Conservation (phyloP, 2,329 filamentous ascomycete genomes). For the Samsoniella hepiali region DNA sequence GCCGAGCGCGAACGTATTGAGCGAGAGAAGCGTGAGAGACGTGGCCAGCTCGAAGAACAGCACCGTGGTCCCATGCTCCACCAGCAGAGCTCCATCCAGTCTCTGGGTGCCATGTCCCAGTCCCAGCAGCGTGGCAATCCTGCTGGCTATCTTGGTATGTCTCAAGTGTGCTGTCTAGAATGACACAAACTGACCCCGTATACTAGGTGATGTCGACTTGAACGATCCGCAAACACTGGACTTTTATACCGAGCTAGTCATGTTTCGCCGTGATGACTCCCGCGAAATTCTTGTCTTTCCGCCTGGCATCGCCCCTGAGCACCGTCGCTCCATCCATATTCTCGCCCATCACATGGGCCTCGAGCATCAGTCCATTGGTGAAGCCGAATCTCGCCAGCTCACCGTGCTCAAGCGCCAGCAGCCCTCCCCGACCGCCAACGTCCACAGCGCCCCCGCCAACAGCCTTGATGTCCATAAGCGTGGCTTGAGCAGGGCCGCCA, state of each 20-base stretch:
- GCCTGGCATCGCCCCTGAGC: slow-evolving; percentile 71
- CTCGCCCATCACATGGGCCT: slow-evolving; percentile 93
- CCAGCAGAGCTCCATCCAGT: slow-evolving; percentile 82
- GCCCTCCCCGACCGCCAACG: slow-evolving; percentile 48
- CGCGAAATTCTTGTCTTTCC: slow-evolving; percentile 85
- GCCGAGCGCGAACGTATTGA: slow-evolving; percentile 95
- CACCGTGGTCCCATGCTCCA: slow-evolving; percentile 77
- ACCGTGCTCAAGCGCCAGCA: slow-evolving; percentile 75
- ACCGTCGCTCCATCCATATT: slow-evolving; percentile 88
- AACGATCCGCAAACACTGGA: slow-evolving; percentile 85
- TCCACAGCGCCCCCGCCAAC: slow-evolving; percentile 60
- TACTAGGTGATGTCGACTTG: slow-evolving; percentile 68
- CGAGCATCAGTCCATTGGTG: slow-evolving; percentile 84
- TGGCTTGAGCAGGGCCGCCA: slow-evolving; percentile 88
- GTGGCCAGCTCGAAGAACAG: slow-evolving; percentile 95
- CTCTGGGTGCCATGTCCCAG: slow-evolving; percentile 63
- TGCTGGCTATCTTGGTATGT: slow-evolving; percentile 43
- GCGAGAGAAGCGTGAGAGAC: slow-evolving; percentile 91
- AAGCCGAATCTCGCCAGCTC: slow-evolving; percentile 82
- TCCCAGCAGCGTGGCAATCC: slow-evolving; percentile 49
- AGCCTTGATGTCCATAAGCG: slow-evolving; percentile 75
- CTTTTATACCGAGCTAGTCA: slow-evolving; percentile 84
- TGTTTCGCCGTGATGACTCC: slow-evolving; percentile 78
- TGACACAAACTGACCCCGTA: background rate
- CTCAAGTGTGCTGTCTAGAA: slow-evolving; percentile 9